phyloP scores from a whole-genome alignment of 1,284 basidiomycete species.

The Macrocystidia cucumis region DNA sequence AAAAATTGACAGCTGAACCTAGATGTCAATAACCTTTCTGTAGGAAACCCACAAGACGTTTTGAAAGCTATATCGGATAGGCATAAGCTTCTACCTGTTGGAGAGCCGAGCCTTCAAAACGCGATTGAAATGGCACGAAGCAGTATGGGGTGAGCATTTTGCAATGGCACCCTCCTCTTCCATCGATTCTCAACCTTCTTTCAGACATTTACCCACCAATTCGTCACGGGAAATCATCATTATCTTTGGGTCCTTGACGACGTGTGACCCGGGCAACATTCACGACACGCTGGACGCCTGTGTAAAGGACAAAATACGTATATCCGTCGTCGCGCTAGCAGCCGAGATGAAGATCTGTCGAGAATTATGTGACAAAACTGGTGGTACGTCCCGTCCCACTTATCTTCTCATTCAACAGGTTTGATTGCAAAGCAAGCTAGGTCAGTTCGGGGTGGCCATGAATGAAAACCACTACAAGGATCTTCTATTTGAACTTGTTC shows the following conservation, averaged over 20 bases:
- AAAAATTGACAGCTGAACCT: too few relatives aligned
- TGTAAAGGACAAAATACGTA: conserved; percentile 77
- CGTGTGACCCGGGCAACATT: conserved; percentile 95
- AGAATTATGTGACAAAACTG: conserved; percentile 83
- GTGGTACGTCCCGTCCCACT: conserved; percentile 46
- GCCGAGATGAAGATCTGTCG: conserved; percentile 98
- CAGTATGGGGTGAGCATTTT: conserved; percentile 70
- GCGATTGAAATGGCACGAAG: conserved; percentile 92
- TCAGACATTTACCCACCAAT: conserved; percentile 88
- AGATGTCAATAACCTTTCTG: too few relatives aligned
- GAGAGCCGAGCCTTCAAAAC: conserved; percentile 95
- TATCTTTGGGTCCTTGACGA: conserved; percentile 92
- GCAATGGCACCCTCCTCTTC: conserved; percentile 4
- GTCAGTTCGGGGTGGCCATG: conserved; percentile 90
- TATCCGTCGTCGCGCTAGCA: conserved; percentile 87
- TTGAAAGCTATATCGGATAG: conserved; percentile 81
- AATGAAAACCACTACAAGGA: conserved; percentile 98
- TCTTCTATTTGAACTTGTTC: conserved; percentile 91
- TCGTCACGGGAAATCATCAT: conserved; percentile 94
- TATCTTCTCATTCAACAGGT: background rate
- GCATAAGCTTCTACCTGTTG: conserved; percentile 81
- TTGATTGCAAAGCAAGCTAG: conserved; percentile 35
- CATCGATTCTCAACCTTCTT: conserved; percentile 4
- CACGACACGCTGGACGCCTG: conserved; percentile 86
- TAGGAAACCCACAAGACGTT: conserved; percentile 94